A percentile compares a stretch with the other conserved stretches of the same genome.
Evolutionary conservation across 768 basidiomycete genomes (phyloP).

Genomic region (Gymnopilus dilepis): DNA sequence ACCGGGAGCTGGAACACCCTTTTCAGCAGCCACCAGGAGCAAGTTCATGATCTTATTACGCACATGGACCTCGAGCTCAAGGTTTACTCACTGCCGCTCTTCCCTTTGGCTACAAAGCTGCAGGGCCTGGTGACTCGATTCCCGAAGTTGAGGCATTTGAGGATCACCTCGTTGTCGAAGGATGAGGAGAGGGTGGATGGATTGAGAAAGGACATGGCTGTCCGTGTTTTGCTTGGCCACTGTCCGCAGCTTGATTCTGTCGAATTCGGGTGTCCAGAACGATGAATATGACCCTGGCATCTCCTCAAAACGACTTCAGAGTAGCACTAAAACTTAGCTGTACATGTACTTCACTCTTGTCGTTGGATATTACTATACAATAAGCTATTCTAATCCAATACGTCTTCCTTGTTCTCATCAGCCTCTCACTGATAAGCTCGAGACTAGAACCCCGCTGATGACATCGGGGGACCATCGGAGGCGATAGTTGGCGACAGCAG

Average conservation of each 20-base stretch:
- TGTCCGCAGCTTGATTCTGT: constrained; percentile 16
- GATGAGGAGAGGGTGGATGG: neutral
- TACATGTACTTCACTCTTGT: too few relatives aligned
- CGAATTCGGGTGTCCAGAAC: constrained; percentile 3
- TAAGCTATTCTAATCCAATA: too few relatives aligned
- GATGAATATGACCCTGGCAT: too few relatives aligned
- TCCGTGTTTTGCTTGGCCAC: neutral
- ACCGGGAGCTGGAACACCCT: neutral
- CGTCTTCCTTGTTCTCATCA: neutral
- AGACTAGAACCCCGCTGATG: neutral
- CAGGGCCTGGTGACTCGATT: constrained; percentile 29
- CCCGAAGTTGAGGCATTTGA: constrained; percentile 20
- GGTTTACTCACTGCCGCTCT: constrained; percentile 26
- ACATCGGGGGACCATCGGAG: constrained; percentile 1
- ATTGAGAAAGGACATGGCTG: neutral
- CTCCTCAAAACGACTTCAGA: too few relatives aligned
- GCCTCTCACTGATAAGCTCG: neutral
- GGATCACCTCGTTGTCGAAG: constrained; percentile 20
- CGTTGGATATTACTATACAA: too few relatives aligned
- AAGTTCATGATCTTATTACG: constrained; percentile 16
- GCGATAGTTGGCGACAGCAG: neutral
- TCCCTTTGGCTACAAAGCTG: constrained; percentile 19
- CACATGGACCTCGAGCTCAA: constrained; percentile 27
- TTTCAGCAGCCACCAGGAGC: neutral
- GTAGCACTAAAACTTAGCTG: too few relatives aligned